phyloP scores from a whole-genome alignment of 148 eudicot genomes.

The Camellia sinensis region DNA sequence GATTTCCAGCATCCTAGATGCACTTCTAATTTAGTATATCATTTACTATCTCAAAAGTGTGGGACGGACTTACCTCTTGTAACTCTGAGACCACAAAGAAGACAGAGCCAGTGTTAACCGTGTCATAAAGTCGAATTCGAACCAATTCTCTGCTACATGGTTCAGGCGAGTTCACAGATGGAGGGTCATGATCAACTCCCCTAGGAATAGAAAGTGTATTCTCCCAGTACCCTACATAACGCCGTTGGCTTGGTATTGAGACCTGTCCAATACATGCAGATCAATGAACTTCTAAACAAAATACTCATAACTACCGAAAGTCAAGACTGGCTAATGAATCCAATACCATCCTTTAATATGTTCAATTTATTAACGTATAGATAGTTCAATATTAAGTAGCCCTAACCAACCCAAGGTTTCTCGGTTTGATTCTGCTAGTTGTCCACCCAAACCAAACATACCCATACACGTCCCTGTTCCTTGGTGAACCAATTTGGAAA shows the following conservation, averaged over 20 bases:
- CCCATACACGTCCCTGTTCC: neutral
- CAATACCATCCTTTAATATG: slow-evolving; percentile 7
- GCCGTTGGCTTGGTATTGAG: slow-evolving; percentile 68
- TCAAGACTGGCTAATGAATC: neutral
- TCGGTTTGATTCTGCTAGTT: too few species aligned
- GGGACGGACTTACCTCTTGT: slow-evolving; percentile 37
- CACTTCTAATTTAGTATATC: neutral
- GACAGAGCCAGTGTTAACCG: slow-evolving; percentile 32
- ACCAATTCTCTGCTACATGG: slow-evolving; percentile 42
- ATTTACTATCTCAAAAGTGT: neutral
- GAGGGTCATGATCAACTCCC: slow-evolving; percentile 23
- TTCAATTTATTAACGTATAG: too few species aligned
- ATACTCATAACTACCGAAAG: neutral
- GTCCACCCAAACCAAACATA: too few species aligned
- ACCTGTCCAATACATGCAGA: slow-evolving; percentile 35
- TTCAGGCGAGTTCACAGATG: slow-evolving; percentile 39
- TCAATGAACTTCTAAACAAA: neutral
- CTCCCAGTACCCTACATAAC: slow-evolving; percentile 65
- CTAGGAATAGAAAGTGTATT: slow-evolving; percentile 27
- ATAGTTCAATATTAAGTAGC: too few species aligned
- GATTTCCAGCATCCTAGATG: neutral
- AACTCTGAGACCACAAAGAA: slow-evolving; percentile 53
- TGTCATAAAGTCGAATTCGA: slow-evolving; percentile 53
- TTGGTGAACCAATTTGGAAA: neutral
- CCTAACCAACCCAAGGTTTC: too few species aligned